Percentiles rank a stretch among this genome's conserved stretches.
phyloP scores from a whole-genome alignment of 2,329 filamentous ascomycete genomes.

The Fusarium chaquense region DNA sequence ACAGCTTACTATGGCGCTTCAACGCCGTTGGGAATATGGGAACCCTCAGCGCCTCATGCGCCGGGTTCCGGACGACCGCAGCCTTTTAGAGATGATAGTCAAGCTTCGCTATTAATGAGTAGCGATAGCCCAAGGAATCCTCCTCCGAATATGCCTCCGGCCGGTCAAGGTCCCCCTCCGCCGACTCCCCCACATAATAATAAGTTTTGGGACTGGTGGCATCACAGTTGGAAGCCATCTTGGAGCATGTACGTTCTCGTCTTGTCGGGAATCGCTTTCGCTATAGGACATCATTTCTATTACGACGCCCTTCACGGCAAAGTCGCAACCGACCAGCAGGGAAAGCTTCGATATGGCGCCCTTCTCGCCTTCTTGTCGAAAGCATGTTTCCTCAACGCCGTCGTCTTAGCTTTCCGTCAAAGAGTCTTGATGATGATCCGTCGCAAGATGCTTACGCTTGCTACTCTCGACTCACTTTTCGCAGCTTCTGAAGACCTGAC shows the following conservation, averaged over 20 bases:
- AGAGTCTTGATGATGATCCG: constrained; percentile 47
- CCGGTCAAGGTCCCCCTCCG: not conserved
- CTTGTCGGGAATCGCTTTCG: constrained; percentile 40
- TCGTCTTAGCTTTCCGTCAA: constrained; percentile 45
- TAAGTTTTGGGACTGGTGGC: constrained; percentile 30
- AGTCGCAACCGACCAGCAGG: constrained; percentile 37
- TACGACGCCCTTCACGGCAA: constrained; percentile 37
- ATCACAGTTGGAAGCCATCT: constrained; percentile 38
- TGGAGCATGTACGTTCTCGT: constrained; percentile 47
- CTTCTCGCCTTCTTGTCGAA: constrained; percentile 44
- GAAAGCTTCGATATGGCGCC: constrained; percentile 42
- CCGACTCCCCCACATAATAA: not conserved
- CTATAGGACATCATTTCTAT: constrained; percentile 45
- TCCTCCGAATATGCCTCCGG: constrained; percentile 16
- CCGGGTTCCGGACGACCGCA: constrained; percentile 23
- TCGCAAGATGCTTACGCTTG: constrained; percentile 44
- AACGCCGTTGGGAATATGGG: constrained; percentile 38
- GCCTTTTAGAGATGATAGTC: constrained; percentile 32
- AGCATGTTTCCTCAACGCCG: constrained; percentile 44
- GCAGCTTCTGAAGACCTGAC: constrained; percentile 44
- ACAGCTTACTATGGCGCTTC: constrained; percentile 32
- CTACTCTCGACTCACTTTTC: constrained; percentile 46
- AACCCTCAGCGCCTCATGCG: constrained; percentile 18
- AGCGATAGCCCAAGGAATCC: not conserved
- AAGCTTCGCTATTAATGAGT: constrained; percentile 32